Percentiles rank a stretch among this genome's conserved stretches.
phyloP scores from a whole-genome alignment of 441 rosid species.

The Eutrema salsugineum region DNA sequence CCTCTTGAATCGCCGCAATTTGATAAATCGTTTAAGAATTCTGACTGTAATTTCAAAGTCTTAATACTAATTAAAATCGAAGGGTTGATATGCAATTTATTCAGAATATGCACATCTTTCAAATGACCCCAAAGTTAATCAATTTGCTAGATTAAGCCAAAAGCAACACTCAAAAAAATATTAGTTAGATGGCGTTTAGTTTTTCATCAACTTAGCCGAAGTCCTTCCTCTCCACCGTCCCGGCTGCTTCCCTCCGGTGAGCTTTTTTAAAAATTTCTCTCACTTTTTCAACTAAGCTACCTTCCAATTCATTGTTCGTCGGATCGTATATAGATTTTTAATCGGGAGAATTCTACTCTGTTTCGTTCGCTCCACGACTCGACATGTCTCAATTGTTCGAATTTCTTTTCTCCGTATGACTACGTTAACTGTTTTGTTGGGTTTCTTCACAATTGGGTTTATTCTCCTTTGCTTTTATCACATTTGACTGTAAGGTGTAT shows the following conservation, averaged over 20 bases:
- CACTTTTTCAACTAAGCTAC: background rate
- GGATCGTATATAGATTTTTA: background rate
- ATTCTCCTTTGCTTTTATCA: background rate
- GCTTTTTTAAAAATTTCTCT: background rate
- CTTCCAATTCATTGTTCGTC: background rate
- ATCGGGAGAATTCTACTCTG: background rate
- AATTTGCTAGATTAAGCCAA: background rate
- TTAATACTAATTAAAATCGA: background rate
- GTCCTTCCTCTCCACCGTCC: background rate
- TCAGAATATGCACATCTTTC: background rate
- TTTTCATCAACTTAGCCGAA: conserved; percentile 11
- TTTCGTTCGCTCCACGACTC: background rate
- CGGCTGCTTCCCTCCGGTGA: background rate
- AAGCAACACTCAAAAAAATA: background rate
- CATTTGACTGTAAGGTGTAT: background rate
- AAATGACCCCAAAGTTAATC: background rate
- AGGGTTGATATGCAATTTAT: conserved; percentile 19
- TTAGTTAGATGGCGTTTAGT: background rate
- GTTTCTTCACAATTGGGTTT: background rate
- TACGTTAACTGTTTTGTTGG: background rate
- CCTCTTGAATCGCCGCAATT: background rate
- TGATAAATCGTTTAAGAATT: background rate
- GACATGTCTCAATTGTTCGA: background rate
- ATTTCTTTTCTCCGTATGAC: background rate
- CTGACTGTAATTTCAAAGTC: background rate